Percentiles rank a stretch among this genome's conserved stretches.
These are phyloP conservation scores for Ananas comosus DNA, from an alignment of 176 grass and related monocot species.

Conservation along the genomic window DNA sequence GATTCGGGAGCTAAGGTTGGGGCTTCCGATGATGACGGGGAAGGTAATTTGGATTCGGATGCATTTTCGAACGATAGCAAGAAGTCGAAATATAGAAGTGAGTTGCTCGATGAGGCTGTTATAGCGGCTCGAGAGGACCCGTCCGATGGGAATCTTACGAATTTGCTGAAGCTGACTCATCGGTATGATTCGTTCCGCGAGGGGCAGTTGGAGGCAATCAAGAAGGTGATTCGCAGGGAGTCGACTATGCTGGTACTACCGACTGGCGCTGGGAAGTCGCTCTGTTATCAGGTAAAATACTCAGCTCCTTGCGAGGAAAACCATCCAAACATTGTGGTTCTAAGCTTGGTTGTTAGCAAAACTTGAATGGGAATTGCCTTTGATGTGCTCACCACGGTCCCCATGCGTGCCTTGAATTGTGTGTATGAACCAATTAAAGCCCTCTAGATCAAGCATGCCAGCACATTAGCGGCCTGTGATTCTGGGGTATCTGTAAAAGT, in stretches of 20 bases:
- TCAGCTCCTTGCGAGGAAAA: neutral
- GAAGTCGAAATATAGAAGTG: conserved; percentile 10
- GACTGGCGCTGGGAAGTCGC: conserved; percentile 89
- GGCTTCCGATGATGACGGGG: conserved; percentile 14
- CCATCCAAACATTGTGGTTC: too few species aligned
- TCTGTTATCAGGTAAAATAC: conserved; percentile 79
- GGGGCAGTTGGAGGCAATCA: conserved; percentile 71
- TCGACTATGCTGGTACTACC: conserved; percentile 83
- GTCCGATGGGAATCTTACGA: conserved; percentile 55
- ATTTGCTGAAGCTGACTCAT: conserved; percentile 53
- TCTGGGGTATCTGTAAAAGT: too few species aligned
- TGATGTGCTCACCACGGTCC: too few species aligned
- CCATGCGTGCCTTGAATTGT: too few species aligned
- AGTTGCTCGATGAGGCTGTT: conserved; percentile 37
- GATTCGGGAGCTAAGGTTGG: conserved; percentile 7
- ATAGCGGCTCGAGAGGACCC: conserved; percentile 35
- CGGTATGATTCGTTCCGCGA: conserved; percentile 64
- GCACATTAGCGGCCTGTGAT: too few species aligned
- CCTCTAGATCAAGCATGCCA: too few species aligned
- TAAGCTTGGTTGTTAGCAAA: neutral
- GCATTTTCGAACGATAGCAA: conserved; percentile 36
- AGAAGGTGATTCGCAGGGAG: conserved; percentile 52
- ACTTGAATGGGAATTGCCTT: too few species aligned
- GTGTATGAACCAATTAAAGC: too few species aligned
- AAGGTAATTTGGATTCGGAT: conserved; percentile 37